Evolutionary conservation across 148 eudicot species (phyloP).

Genomic region (Pharnaceum exiguum): DNA sequence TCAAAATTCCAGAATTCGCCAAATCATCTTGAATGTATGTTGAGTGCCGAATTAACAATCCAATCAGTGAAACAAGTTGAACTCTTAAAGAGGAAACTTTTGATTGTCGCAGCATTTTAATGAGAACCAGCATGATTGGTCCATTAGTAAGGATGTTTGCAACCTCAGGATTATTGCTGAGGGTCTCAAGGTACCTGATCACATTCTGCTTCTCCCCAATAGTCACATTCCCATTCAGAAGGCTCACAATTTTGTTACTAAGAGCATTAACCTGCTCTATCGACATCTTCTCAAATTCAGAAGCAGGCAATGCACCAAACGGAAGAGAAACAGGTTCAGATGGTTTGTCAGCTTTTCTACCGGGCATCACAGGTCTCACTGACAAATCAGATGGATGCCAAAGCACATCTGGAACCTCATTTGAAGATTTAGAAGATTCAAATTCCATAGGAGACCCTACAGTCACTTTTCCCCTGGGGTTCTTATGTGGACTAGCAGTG

Average conservation of each 20-base stretch:
- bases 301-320: constrained; percentile 50
- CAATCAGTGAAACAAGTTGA: constrained; percentile 85
- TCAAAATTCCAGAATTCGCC: constrained; percentile 81
- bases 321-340: constrained; percentile 60
- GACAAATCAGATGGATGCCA: constrained; percentile 99
- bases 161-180: constrained; percentile 77
- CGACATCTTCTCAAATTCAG: constrained; percentile 73
- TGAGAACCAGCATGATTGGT: constrained; percentile 64
- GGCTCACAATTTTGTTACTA: constrained; percentile 36
- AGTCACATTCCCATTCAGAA: constrained; percentile 54
- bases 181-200: constrained; percentile 76
- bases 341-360: constrained; percentile 73
- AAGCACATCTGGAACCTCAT: constrained; percentile 62
- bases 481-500: constrained; percentile 63
- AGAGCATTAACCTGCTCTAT: constrained; percentile 66
- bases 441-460: constrained; percentile 47
- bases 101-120: constrained; percentile 85
- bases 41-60: constrained; percentile 83
- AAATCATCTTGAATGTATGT: constrained; percentile 74
- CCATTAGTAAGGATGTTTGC: constrained; percentile 91
- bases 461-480: constrained; percentile 46
- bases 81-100: constrained; percentile 81
- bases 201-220: constrained; percentile 76
- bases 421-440: constrained; percentile 48
- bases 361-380: constrained; percentile 97